Conservation (phyloP, 768 basidiomycete genomes). For the Russula olivacea region DNA sequence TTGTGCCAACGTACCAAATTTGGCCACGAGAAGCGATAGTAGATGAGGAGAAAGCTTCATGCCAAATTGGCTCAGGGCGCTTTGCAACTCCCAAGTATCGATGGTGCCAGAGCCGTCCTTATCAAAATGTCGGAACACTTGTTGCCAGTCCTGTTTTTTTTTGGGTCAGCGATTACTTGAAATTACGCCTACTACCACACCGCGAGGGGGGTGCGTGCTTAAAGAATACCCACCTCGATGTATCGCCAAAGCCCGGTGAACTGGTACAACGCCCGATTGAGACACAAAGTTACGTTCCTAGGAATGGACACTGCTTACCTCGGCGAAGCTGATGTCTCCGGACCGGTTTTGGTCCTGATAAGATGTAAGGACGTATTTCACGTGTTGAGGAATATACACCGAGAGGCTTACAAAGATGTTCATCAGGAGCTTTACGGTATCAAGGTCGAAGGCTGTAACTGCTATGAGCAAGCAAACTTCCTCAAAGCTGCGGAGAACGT, state of each 20-base stretch:
- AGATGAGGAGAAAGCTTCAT: slow-evolving; percentile 64
- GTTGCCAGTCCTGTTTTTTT: slow-evolving; percentile 63
- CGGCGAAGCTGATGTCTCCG: slow-evolving; percentile 74
- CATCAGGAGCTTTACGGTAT: slow-evolving; percentile 86
- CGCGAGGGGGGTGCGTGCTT: too few species aligned
- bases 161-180: not conserved
- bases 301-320: slow-evolving; percentile 38
- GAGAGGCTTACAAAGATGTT: slow-evolving; percentile 58
- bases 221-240: slow-evolving; percentile 45
- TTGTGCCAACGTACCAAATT: slow-evolving; percentile 57
- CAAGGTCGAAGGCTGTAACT: slow-evolving; percentile 66
- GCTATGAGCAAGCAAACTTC: not conserved
- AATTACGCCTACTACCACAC: not conserved
- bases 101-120: slow-evolving; percentile 75
- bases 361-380: not conserved
- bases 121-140: slow-evolving; percentile 78
- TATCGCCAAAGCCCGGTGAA: slow-evolving; percentile 81
- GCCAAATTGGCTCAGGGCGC: slow-evolving; percentile 70
- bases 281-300: slow-evolving; percentile 22
- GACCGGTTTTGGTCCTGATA: slow-evolving; percentile 61
- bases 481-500: slow-evolving; percentile 30
- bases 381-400: not conserved
- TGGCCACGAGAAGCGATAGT: slow-evolving; percentile 60
- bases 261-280: slow-evolving; percentile 26
- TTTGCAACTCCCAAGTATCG: slow-evolving; percentile 58